Evolutionary conservation across 208 protist species (phyloP), one percentile per base, ranked within the genome.

Genomic region (Wallacemonas sp.): DNA sequence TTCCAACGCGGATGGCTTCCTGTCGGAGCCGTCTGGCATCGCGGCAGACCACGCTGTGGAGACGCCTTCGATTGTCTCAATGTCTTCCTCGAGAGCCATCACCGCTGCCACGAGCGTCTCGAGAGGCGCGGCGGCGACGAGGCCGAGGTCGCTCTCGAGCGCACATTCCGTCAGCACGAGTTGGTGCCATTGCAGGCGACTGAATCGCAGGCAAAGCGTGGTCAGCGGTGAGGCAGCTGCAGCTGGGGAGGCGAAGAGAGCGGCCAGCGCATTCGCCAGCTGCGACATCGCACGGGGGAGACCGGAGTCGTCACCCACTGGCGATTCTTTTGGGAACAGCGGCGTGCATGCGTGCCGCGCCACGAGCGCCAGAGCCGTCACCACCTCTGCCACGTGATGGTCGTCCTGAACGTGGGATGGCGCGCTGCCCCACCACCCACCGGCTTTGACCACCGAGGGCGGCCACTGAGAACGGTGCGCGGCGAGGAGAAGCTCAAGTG

Each of bases 111-210:
- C 52, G 32, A 58, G 52, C 4, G 1, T 30, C 5, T 48, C 26
- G 36, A 63, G 29, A 36, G 52, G 14, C 2, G 26, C 9, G 36
- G 55, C 23, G 30, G 33, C 9, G 16, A 2, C 30, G 4, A 43
- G 29, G 2, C 32, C 33, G 8, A 65, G 9, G 19, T 81, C 75
- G 6, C 61, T 70, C 21, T 4, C 46, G 19, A 68, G 30, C 2
- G 69, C 71, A 9, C 24, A 39, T 39, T 82, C 76, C 16, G 56
- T 38, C 8, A 82, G 41, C 23, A 60, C 19, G 2, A 77, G 30
- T 44, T 82, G 76, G 9, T 41, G 24, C 76, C 76, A 82, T 27
- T 77, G 39, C 29, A 74, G 29, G 2, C 39, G 47, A 33, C 19
- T 43, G 34, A 55, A 56, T 11, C 4, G n/a, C 12, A 52, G 27